Evolutionary conservation across 768 basidiomycete species (phyloP).

Genomic region (Tricholoma saponaceum): DNA sequence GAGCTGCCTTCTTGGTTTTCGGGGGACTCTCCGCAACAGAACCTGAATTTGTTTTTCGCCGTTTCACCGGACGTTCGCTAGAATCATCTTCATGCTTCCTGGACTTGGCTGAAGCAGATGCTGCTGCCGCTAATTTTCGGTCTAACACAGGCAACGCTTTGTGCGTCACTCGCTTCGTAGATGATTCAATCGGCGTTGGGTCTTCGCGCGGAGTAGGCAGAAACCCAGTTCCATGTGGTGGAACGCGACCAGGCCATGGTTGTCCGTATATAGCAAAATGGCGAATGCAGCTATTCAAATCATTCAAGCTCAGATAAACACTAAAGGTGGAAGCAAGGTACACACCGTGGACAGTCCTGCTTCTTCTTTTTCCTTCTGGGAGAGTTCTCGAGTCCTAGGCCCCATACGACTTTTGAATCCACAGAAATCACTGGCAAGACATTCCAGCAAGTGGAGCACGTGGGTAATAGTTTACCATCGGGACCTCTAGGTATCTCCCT

Average conservation of each 20-base stretch:
- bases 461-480: constrained; percentile 66
- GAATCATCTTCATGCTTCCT: constrained; percentile 29
- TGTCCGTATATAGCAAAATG: constrained; percentile 74
- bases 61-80: constrained; percentile 41
- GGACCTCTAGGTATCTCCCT: constrained; percentile 48
- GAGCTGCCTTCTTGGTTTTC: constrained; percentile 11
- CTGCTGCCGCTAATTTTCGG: constrained; percentile 47
- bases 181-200: constrained; percentile 40
- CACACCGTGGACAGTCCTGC: constrained; percentile 74
- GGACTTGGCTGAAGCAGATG: constrained; percentile 23
- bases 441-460: constrained; percentile 68
- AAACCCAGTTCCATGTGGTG: constrained; percentile 42
- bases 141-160: constrained; percentile 49
- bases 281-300: constrained; percentile 59
- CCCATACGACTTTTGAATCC: constrained; percentile 74
- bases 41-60: constrained; percentile 41
- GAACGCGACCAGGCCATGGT: constrained; percentile 65
- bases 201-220: constrained; percentile 50
- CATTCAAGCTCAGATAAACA: constrained; percentile 2
- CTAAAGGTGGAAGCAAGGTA: constrained; percentile 12
- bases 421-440: constrained; percentile 74
- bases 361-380: constrained; percentile 57
- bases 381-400: constrained; percentile 48
- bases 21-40: constrained; percentile 23
- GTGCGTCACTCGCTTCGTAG: constrained; percentile 46